A percentile compares a stretch with the other conserved stretches of the same genome.
Evolutionary conservation across 371 early-diverging fungal species (phyloP).

Genomic region (Blastocladiella emersonii): DNA sequence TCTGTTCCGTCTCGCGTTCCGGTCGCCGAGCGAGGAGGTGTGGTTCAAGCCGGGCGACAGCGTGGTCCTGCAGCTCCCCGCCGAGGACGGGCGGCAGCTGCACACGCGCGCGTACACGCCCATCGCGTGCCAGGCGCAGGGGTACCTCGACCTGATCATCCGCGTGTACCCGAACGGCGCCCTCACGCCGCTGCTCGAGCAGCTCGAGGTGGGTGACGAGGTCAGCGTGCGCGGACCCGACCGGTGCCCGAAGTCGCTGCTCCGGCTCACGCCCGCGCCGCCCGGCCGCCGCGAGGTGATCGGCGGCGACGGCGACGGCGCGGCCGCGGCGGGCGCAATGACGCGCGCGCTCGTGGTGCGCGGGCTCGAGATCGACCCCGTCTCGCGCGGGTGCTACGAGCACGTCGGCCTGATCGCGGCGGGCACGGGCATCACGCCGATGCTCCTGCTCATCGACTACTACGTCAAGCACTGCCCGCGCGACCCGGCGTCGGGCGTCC

Average conservation of each 20-base stretch:
- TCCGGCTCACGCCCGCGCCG: neutral
- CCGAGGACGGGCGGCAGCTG: neutral
- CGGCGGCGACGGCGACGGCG: neutral
- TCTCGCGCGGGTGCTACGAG: neutral
- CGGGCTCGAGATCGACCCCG: too few species aligned
- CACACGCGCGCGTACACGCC: neutral
- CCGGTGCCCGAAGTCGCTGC: neutral
- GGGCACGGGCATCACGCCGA: constrained; percentile 2
- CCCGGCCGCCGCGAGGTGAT: neutral
- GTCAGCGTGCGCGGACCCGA: neutral
- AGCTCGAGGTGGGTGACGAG: neutral
- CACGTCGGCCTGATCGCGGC: neutral
- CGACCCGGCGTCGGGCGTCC: neutral
- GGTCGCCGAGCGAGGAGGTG: neutral
- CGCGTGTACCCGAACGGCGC: neutral
- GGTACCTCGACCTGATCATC: neutral
- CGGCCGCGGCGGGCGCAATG: too few species aligned
- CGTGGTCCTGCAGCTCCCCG: neutral
- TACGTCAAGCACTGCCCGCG: neutral
- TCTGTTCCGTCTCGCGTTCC: neutral
- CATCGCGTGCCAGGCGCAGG: neutral
- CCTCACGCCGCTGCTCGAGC: neutral
- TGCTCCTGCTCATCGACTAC: constrained; percentile 4
- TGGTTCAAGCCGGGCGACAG: neutral
- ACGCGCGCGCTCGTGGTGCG: too few species aligned